Percentiles rank a stretch among this genome's conserved stretches.
Evolutionary conservation across 495 filamentous ascomycete genomes (phyloP).

Genomic region (Penicillium cataractarum): DNA sequence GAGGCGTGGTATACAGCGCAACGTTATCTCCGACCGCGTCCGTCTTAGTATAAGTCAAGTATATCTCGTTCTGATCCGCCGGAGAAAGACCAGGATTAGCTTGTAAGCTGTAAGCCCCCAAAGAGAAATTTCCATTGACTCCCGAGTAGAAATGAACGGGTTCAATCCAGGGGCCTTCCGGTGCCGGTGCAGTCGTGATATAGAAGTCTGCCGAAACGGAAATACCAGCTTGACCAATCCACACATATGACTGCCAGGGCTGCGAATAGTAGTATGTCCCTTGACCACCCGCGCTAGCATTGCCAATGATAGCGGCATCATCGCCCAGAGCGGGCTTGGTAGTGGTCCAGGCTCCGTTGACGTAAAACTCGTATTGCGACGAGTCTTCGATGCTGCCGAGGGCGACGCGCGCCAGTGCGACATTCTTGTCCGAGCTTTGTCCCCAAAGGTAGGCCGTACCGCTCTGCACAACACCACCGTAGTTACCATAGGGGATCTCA

Average conservation of each 20-base stretch:
- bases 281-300: no score
- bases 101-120: conserved; percentile 2
- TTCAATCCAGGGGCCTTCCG: neutral
- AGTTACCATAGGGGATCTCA: no score
- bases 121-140: neutral
- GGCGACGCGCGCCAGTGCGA: no score
- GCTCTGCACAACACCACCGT: no score
- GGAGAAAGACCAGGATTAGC: conserved; percentile 29
- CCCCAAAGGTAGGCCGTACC: no score
- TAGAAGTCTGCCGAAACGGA: neutral
- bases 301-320: no score
- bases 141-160: neutral
- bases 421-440: no score
- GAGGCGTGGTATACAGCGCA: conserved; percentile 24
- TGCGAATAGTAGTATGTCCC: neutral
- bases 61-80: conserved; percentile 28
- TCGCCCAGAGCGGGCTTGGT: no score
- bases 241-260: neutral
- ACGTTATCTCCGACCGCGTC: conserved; percentile 17
- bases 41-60: conserved; percentile 32
- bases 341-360: no score
- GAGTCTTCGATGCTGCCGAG: no score
- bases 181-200: neutral
- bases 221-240: neutral
- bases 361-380: no score